phyloP scores from a whole-genome alignment of 116 monocot species.

The Phalaenopsis hybrid region DNA sequence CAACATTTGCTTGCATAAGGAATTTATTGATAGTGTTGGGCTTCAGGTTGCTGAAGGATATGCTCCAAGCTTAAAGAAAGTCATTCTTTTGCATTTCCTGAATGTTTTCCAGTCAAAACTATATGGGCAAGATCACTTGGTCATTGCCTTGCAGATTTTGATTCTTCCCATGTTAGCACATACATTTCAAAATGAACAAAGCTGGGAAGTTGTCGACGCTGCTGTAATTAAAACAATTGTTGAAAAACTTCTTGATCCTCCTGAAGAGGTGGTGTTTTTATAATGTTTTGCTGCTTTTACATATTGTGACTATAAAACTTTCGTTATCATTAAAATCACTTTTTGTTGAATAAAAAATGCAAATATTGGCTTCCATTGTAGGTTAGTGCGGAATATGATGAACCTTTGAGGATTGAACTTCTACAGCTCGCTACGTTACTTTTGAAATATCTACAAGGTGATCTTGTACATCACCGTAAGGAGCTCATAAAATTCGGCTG shows the following conservation, averaged over 20 bases:
- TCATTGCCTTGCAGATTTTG: conserved; percentile 91
- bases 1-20: background rate
- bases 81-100: conserved; percentile 78
- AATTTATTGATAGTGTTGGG: conserved; percentile 1
- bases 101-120: conserved; percentile 86
- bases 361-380: conserved; percentile 18
- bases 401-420: conserved; percentile 89
- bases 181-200: conserved; percentile 88
- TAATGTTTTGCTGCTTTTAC: conserved; percentile 1
- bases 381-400: conserved; percentile 97
- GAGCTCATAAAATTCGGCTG: conserved; percentile 99
- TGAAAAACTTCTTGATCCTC: conserved; percentile 98
- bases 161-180: conserved; percentile 98
- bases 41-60: conserved; percentile 96
- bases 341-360: background rate
- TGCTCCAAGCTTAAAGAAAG: conserved; percentile 80
- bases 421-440: conserved; percentile 95
- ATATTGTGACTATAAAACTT: background rate
- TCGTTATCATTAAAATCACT: background rate
- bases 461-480: conserved; percentile 95
- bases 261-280: conserved; percentile 60
- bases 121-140: conserved; percentile 89
- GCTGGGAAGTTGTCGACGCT: conserved; percentile 92
- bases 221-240: conserved; percentile 89
- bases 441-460: conserved; percentile 84